phyloP scores from a whole-genome alignment of 129 eudicot species.

The Flaveria bidentis region DNA sequence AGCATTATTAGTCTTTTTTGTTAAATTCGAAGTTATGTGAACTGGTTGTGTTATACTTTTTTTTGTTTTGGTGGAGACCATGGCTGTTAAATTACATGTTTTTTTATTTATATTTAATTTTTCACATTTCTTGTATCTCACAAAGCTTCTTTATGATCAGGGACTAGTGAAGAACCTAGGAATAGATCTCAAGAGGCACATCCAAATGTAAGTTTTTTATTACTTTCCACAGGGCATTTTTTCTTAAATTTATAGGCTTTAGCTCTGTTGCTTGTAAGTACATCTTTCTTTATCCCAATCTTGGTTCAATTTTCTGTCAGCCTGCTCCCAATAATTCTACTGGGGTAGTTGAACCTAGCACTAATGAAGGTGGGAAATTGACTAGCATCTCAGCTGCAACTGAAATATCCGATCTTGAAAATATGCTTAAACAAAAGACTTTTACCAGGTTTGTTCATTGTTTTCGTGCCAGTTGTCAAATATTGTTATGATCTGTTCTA shows the following conservation, averaged over 20 bases:
- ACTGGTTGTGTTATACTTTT: not conserved
- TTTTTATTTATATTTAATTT: not conserved
- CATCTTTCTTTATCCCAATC: not conserved
- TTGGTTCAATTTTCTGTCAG: not conserved
- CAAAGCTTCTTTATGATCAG: slow-evolving; percentile 39
- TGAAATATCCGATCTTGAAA: slow-evolving; percentile 76
- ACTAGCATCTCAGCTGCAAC: slow-evolving; percentile 27
- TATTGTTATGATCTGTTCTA: not conserved
- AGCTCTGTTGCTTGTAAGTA: not conserved
- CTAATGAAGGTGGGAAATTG: slow-evolving; percentile 29
- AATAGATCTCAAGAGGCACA: slow-evolving; percentile 40
- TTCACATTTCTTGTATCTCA: not conserved
- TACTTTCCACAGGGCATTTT: not conserved
- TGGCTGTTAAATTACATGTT: not conserved
- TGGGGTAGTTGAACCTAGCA: slow-evolving; percentile 29
- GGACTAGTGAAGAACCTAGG: slow-evolving; percentile 38
- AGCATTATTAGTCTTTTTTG: not conserved
- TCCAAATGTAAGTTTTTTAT: slow-evolving; percentile 45
- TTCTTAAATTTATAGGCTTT: not conserved
- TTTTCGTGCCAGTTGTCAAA: slow-evolving; percentile 2
- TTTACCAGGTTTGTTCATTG: slow-evolving; percentile 67
- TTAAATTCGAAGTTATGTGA: not conserved
- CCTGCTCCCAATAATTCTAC: slow-evolving; percentile 27
- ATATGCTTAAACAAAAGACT: slow-evolving; percentile 68
- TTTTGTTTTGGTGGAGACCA: not conserved